Percentiles rank a stretch among this genome's conserved stretches.
Conservation (phyloP, 208 protist genomes). For the Leishmania major region DNA sequence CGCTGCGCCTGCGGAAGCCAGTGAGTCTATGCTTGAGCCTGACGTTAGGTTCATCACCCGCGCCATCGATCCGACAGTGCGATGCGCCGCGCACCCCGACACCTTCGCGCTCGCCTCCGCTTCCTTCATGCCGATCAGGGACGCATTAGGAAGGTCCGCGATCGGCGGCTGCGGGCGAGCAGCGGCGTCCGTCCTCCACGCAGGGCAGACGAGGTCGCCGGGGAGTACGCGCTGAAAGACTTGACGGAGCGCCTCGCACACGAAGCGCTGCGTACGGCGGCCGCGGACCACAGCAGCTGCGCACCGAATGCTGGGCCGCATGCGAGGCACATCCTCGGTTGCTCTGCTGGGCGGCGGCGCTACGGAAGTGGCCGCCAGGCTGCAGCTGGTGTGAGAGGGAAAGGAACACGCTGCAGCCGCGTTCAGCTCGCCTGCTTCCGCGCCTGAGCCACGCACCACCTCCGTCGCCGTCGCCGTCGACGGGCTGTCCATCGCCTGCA, state of each 20-base stretch:
- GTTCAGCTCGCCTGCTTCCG: neutral
- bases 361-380: neutral
- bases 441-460: neutral
- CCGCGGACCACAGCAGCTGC: neutral
- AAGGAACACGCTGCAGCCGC: neutral
- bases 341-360: neutral
- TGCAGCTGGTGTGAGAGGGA: neutral
- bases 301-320: conserved; percentile 16
- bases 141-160: neutral
- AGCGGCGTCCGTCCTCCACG: neutral
- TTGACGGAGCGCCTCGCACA: conserved; percentile 16
- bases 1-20: too few relatives aligned
- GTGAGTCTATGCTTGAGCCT: neutral
- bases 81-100: neutral
- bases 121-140: neutral
- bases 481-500: conserved; percentile 9
- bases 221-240: conserved; percentile 14
- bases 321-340: neutral
- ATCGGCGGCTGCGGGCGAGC: neutral
- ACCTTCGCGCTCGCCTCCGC: neutral
- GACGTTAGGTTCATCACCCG: neutral
- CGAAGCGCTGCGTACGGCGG: conserved; percentile 12
- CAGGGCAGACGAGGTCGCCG: conserved; percentile 15
- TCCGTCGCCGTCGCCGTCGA: neutral
- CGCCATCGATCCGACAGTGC: neutral